Evolutionary conservation across 106 monocot genomes (phyloP).

Genomic region (Agapanthus africanus): DNA sequence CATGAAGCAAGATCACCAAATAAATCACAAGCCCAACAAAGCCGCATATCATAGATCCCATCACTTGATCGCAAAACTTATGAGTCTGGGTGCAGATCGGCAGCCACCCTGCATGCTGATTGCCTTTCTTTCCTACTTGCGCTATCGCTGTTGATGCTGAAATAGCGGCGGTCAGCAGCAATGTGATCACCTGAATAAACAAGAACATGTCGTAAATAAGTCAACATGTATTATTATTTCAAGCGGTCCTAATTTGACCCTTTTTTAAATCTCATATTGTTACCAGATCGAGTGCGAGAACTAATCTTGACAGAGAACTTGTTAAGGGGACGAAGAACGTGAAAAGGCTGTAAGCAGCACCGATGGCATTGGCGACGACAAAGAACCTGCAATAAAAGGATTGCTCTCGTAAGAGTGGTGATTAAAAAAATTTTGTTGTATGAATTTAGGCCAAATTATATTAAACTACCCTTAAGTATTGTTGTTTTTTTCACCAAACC

Average conservation of each 20-base stretch:
- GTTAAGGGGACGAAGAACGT: conserved; percentile 28
- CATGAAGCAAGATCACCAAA: conserved; percentile 30
- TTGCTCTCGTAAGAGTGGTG: too few species aligned
- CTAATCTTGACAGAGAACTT: conserved; percentile 13
- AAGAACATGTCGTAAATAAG: conserved; percentile 21
- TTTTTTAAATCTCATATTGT: background rate
- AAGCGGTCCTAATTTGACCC: too few species aligned
- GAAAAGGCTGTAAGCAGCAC: conserved; percentile 40
- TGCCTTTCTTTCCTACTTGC: conserved; percentile 71
- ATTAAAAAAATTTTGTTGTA: too few species aligned
- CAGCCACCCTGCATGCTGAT: conserved; percentile 61
- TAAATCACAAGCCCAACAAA: conserved; percentile 33
- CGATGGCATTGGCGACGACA: conserved; percentile 40
- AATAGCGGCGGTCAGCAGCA: conserved; percentile 52
- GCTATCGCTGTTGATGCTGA: conserved; percentile 50
- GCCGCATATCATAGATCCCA: conserved; percentile 46
- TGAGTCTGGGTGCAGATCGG: conserved; percentile 59
- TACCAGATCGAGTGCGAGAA: conserved; percentile 52
- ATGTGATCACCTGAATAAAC: conserved; percentile 38
- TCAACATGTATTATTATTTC: background rate
- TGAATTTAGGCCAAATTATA: too few species aligned
- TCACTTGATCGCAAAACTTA: conserved; percentile 53
- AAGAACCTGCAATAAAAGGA: conserved; percentile 43
- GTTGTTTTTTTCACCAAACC: conserved; percentile 75
- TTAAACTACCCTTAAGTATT: conserved; percentile 20